Base-by-base conservation (phyloP, 805 yeast species). In the Lachancea mirantina region DNA sequence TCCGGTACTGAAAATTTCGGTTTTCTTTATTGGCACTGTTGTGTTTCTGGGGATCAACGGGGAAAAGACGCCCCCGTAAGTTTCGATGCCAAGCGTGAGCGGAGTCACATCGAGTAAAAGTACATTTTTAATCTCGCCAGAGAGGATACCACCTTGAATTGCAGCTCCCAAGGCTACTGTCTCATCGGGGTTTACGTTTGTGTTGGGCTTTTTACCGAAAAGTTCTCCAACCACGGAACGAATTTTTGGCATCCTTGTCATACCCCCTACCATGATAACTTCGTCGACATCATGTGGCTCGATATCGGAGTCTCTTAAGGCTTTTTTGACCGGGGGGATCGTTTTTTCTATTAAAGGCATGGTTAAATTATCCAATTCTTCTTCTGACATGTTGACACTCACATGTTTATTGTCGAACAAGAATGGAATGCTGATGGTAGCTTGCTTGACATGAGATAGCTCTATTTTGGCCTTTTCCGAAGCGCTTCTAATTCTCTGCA, bases 111-210 rank as follows among this genome's bases (percentile, higher is more conserved):
- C 94, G 45, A 83, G 66, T 35, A 83, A 60, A 33, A 83, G 69
- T 26, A 83, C 89, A 52, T 82, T 81, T 59, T 74, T 78, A 34
- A 83, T 78, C 47, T 82, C 85, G 44, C 94, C 94, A 14, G 88
- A 78, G 36, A 83, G 62, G 23, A 83, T 79, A 46, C 88, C 94
- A 49, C 89, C 94, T 62, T 83, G 94, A 48, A 83, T 80, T 28
- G 94, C 92, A 19, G 94, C 94, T 51, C 94, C 94, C 44, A 83
- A 61, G 27, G 94, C 92, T 30, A 83, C 94, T n/a, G 92, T 88
- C 59, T 83, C 94, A 57, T 83, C 94, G n/a, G 94, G 94, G 53
- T 83, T 83, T 8, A 83, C 84, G 13, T 74, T 70, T 26, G 80
- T 75, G 33, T 77, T 78, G 23, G 89, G 88, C 40, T 69, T 65